phyloP scores from a whole-genome alignment of 352 stramenopile species.

The Globisporangium uncinulatum region DNA sequence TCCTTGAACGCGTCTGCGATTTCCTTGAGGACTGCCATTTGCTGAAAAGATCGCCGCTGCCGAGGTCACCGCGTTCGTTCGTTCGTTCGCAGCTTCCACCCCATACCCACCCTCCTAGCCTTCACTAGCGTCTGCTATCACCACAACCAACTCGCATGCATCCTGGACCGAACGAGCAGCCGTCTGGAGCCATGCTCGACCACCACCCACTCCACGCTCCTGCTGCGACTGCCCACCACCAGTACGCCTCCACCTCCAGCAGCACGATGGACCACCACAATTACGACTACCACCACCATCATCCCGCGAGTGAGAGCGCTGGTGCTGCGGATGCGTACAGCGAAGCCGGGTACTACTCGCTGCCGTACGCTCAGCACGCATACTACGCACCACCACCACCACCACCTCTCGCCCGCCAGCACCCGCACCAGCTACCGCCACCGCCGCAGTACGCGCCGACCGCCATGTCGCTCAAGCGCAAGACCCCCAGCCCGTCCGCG shows the following conservation, averaged over 20 bases:
- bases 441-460: constrained; percentile 15
- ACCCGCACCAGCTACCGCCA: constrained; percentile 2
- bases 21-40: constrained; percentile 17
- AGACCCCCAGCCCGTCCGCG: constrained; percentile 18
- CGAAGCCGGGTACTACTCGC: constrained; percentile 9
- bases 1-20: constrained; percentile 11
- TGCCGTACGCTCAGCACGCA: constrained; percentile 1
- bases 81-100: too few relatives aligned
- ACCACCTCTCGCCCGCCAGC: too few relatives aligned
- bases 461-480: constrained; percentile 33
- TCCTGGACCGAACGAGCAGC: too few relatives aligned
- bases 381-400: constrained; percentile 4
- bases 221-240: not conserved
- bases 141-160: too few relatives aligned
- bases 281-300: constrained; percentile 11
- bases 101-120: not conserved
- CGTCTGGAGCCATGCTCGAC: not conserved
- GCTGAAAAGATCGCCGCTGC: constrained; percentile 14
- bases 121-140: not conserved
- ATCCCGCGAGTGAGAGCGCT: constrained; percentile 25
- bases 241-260: constrained; percentile 12
- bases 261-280: constrained; percentile 6
- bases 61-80: not conserved
- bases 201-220: constrained; percentile 1
- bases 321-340: constrained; percentile 20